Conservation (phyloP, 2,329 filamentous ascomycete species). For the Alternaria triticina region DNA sequence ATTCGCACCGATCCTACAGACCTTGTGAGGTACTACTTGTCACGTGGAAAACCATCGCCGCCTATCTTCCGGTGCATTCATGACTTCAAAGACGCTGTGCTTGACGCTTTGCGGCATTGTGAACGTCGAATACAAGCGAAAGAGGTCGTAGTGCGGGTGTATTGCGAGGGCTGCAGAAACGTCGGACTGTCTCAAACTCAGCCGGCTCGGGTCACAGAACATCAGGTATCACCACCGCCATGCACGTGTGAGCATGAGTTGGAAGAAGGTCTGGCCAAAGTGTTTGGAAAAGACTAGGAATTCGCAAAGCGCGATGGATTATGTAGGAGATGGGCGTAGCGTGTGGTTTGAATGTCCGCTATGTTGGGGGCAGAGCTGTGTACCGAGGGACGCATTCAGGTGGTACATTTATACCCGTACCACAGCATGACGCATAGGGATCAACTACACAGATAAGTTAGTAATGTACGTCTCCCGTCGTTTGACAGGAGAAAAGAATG, state of each 20-base stretch:
- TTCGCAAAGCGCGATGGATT: too few species aligned
- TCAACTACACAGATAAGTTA: not conserved
- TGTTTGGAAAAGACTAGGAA: not conserved
- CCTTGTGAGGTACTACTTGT: not conserved
- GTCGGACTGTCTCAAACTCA: not conserved
- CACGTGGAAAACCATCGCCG: not conserved
- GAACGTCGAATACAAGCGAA: not conserved
- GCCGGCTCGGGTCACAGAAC: not conserved
- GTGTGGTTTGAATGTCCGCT: not conserved
- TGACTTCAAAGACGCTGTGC: not conserved
- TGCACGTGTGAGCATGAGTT: not conserved
- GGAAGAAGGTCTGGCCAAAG: not conserved
- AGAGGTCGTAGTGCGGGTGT: not conserved
- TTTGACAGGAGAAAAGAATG: not conserved
- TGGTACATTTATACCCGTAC: not conserved
- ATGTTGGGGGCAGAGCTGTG: not conserved
- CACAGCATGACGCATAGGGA: not conserved
- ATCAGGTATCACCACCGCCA: not conserved
- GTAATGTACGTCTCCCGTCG: not conserved
- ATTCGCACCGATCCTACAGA: not conserved
- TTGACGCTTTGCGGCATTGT: not conserved
- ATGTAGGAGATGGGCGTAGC: too few species aligned
- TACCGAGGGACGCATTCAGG: not conserved
- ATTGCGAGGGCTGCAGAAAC: not conserved
- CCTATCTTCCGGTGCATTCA: not conserved